Base-by-base conservation (phyloP, 495 filamentous ascomycete genomes). In the Neurospora sp. region DNA sequence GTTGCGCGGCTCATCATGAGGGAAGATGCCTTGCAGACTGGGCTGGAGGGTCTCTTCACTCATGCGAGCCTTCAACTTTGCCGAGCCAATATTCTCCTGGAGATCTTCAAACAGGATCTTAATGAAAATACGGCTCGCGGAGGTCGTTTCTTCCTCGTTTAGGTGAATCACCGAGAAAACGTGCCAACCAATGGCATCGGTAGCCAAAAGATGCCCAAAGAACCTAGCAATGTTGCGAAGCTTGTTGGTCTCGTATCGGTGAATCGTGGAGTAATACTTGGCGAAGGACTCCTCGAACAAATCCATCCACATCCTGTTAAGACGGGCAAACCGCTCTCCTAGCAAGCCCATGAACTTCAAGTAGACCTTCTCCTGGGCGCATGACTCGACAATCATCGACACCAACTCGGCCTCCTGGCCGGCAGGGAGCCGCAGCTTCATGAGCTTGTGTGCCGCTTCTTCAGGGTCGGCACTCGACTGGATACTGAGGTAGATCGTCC, bases 61-160 rank as follows among this genome's bases (percentile, higher is more conserved):
- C 75, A 97, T 82, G 27, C 91, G 89, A 47, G 89, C 87, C 76
- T 91, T 89, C 47, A 99, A 81, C 74, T 90, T 92, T 68, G 88
- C 85, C 84, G 96, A 88, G 69, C 96, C 95, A 71, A 98, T 87
- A 70, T 92, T 91, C 81, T 98, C 93, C 14, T 89, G 88, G 10
- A 99, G 85, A 75, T 98, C 94, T 80, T 98, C 93, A 80, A 99
- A 97, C 22, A 99, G 83, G 44, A 98, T 98, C 83, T 97, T 98
- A 85, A 98, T 92, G 78, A 98, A 99, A 79, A 99, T 98, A 83
- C 96, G 92, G 75, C 92, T 94, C 73, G 91, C 93, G 4, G 94
- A 93, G 0, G 95, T 98, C 2, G 96, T 99, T 76, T 98, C 96
- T 68, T 98, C 95, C 78, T 99, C 94, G 78, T 94, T 99, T 42